A percentile compares a stretch with the other conserved stretches of the same genome.
These are phyloP conservation scores for Neodidymelliopsis sp. DNA, from an alignment of 2,329 filamentous ascomycete species.

Conservation along the genomic window DNA sequence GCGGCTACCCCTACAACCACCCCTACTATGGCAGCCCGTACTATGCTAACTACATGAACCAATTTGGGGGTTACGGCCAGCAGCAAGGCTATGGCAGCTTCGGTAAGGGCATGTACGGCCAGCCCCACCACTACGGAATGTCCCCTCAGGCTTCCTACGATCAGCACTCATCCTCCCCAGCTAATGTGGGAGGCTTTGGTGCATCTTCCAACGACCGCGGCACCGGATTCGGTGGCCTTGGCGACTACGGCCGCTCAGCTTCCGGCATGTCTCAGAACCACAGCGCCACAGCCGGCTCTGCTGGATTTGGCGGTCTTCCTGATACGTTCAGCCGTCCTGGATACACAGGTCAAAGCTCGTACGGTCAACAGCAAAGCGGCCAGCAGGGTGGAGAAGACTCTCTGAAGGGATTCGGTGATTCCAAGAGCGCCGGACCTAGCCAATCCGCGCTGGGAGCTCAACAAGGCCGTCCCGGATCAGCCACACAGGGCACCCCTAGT, in stretches of 20 bases:
- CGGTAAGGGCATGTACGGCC: slow-evolving; percentile 68
- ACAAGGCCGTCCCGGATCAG: slow-evolving; percentile 68
- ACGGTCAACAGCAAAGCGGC: slow-evolving; percentile 58
- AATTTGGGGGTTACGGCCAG: slow-evolving; percentile 63
- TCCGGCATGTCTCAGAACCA: slow-evolving; percentile 65
- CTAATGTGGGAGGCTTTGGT: slow-evolving; percentile 63
- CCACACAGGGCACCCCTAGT: slow-evolving; percentile 64
- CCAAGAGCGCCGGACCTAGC: slow-evolving; percentile 65
- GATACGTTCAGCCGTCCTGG: slow-evolving; percentile 68
- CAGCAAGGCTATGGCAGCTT: slow-evolving; percentile 60
- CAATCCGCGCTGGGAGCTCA: slow-evolving; percentile 65
- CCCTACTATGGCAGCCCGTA: slow-evolving; percentile 70
- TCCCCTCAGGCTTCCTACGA: slow-evolving; percentile 65
- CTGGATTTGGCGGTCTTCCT: slow-evolving; percentile 61
- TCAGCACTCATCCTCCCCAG: slow-evolving; percentile 68
- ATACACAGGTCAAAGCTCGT: slow-evolving; percentile 60
- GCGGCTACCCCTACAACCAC: slow-evolving; percentile 59
- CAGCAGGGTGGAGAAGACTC: slow-evolving; percentile 62
- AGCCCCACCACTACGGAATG: slow-evolving; percentile 68
- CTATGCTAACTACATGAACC: slow-evolving; percentile 69
- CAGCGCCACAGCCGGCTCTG: slow-evolving; percentile 57
- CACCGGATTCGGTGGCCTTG: slow-evolving; percentile 58
- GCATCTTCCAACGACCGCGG: slow-evolving; percentile 57
- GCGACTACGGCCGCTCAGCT: slow-evolving; percentile 67
- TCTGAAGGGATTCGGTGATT: slow-evolving; percentile 65